Base-by-base conservation (phyloP, 2,329 filamentous ascomycete species). In the Microcyclospora tardicrescens region DNA sequence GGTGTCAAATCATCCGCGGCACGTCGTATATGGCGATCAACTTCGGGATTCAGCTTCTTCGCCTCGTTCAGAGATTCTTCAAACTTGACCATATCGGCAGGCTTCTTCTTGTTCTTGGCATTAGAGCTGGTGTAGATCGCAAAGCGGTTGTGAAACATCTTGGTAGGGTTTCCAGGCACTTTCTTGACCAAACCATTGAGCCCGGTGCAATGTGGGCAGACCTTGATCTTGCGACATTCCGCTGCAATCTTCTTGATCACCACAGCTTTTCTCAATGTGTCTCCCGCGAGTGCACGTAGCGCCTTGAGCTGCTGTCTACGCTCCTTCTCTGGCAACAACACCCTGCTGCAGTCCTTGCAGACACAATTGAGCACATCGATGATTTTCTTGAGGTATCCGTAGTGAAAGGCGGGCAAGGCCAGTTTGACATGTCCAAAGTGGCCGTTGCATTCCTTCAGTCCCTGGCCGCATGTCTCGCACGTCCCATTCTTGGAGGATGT, bases 1-100 rank as follows among this genome's bases (percentile, higher is more conserved):
- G 91, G 87, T 50, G 94, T 93, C 53, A 98, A 66, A 58, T 98
- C 91, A 53, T 98, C 91, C 64, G 91, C 83, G 0, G 87, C 91
- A 58, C 93, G 93, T 52, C 82, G 84, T 37, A 91, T 64, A 59
- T 96, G 84, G 53, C 93, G 93, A 35, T 96, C 87, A 5, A 96
- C 63, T 43, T 96, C 91, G 0, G 77, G 68, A 43, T 87, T 85
- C 40, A 75, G 72, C 42, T 79, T 78, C 56, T 80, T 85, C 1
- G 85, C 86, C 43, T 83, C 76, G 24, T 73, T 69, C 55, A 98
- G 93, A 0, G 87, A 93, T 46, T 76, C 74, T 51, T 96, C 86
- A 49, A 94, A 98, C 19, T 75, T 73, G 33, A 82, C 66, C 62
- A 96, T 94, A 63, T 81, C 81, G 39, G 76, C 70, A 0, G 91